These are phyloP conservation scores for Boletellus deceptivus DNA, from an alignment of 1,284 basidiomycete species.

Conservation along the genomic window DNA sequence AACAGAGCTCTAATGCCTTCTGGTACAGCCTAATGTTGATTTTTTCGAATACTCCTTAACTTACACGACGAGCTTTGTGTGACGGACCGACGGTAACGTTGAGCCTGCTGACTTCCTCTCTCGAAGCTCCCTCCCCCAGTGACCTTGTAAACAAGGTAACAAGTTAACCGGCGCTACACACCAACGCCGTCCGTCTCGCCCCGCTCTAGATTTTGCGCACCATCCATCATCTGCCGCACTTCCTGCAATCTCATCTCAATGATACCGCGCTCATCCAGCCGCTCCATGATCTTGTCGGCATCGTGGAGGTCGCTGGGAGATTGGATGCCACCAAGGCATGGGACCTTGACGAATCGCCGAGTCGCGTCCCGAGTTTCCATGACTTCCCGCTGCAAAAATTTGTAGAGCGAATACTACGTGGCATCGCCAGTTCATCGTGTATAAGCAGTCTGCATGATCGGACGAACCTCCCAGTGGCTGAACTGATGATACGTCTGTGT, in stretches of 20 bases:
- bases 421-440: slow-evolving; percentile 4
- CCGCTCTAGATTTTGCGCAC: slow-evolving; percentile 61
- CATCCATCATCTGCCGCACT: slow-evolving; percentile 70
- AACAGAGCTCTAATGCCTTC: too few relatives aligned
- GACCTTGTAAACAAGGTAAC: too few relatives aligned
- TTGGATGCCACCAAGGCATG: slow-evolving; percentile 47
- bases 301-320: slow-evolving; percentile 66
- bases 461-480: slow-evolving; percentile 80
- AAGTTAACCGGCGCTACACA: neutral
- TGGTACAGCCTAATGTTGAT: too few relatives aligned
- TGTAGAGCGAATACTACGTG: slow-evolving; percentile 58
- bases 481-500: slow-evolving; percentile 72
- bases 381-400: slow-evolving; percentile 53
- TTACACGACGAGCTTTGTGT: too few relatives aligned
- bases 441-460: slow-evolving; percentile 1
- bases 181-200: slow-evolving; percentile 32
- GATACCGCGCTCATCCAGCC: slow-evolving; percentile 71
- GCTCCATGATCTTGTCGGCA: slow-evolving; percentile 76
- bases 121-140: too few relatives aligned
- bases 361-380: slow-evolving; percentile 39
- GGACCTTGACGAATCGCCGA: slow-evolving; percentile 53
- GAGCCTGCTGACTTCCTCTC: too few relatives aligned
- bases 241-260: slow-evolving; percentile 68
- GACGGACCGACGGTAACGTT: too few relatives aligned
- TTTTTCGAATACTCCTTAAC: too few relatives aligned